Evolutionary conservation across 352 stramenopile species (phyloP), one percentile per base, ranked within the genome.

Genomic region (Plasmopara halstedii): DNA sequence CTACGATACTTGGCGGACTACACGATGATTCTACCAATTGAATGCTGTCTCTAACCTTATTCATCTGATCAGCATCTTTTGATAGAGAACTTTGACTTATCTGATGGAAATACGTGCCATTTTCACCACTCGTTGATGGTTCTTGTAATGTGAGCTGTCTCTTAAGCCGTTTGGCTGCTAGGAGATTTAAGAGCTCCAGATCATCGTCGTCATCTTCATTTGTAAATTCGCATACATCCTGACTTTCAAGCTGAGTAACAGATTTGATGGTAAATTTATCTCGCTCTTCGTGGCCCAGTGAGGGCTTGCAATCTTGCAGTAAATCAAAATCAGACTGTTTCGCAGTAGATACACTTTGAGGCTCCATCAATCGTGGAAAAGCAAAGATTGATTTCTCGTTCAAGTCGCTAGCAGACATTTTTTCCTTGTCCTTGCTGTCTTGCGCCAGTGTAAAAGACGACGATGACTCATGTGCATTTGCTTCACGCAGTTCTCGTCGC

Each of bases 241-340:
- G 7, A 5, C 9, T 9, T 26, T 54, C 38, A 20, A 31, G 18
- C 27, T 46, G 42, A 17, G 3, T 14, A 11, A 18, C 25, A 19
- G 15, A 33, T 31, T 34, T n/a, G 4, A 29, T 29, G 25, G 7
- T 29, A 4, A 10, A 11, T 2, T 36, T 36, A 31, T 13, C 19
- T 36, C 56, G 18, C 6, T 43, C 20, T 19, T 43, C 31, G 6
- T 43, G 20, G 27, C 8, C 7, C 19, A 19, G 19, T 25, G 43
- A 27, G 18, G 43, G 21, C 37, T 52, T 37, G 9, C 36, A 21
- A 14, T 62, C 42, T 42, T 58, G 42, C 4, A 87, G 50, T n/a
- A 67, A 76, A 8, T 77, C 68, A 47, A 81, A 84, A 27, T 81
- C 67, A 41, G 81, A 85, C 10, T 85, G 41, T 10, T 41, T 58